Conservation (phyloP, 208 protist genomes). For the Trypanosoma theileri region DNA sequence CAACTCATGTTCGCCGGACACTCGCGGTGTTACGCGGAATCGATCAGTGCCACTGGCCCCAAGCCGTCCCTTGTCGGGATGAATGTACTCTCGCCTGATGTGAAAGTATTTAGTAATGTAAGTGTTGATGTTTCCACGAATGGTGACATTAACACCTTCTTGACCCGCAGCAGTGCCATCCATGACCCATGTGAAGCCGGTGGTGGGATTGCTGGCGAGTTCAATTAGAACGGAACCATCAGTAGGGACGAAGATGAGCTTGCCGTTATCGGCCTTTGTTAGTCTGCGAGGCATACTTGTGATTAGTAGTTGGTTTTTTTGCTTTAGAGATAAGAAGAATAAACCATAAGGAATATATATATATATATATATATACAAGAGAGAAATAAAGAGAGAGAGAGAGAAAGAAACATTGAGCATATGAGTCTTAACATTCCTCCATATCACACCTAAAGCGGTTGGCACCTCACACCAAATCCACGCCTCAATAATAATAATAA, state of each 20-base stretch:
- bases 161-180: conserved; percentile 1
- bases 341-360: conserved; percentile 9
- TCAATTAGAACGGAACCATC: conserved; percentile 32
- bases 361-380: neutral
- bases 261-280: conserved; percentile 28
- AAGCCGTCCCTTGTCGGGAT: conserved; percentile 15
- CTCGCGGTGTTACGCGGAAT: conserved; percentile 28
- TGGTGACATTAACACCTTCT: too few relatives aligned
- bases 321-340: conserved; percentile 4
- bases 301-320: conserved; percentile 5
- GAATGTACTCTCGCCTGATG: conserved; percentile 7
- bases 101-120: conserved; percentile 30
- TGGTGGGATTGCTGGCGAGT: conserved; percentile 67
- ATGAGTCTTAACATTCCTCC: too few relatives aligned
- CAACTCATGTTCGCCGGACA: conserved; percentile 36
- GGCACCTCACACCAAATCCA: too few relatives aligned
- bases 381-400: neutral
- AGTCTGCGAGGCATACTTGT: conserved; percentile 15
- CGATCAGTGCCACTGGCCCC: conserved; percentile 41
- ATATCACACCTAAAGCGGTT: too few relatives aligned
- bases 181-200: conserved; percentile 64
- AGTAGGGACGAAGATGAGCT: conserved; percentile 26
- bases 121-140: neutral
- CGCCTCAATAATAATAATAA: too few relatives aligned
- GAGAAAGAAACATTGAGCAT: conserved; percentile 11